Evolutionary conservation across 208 protist genomes (phyloP).

Genomic region (Trypanosoma melophagium): DNA sequence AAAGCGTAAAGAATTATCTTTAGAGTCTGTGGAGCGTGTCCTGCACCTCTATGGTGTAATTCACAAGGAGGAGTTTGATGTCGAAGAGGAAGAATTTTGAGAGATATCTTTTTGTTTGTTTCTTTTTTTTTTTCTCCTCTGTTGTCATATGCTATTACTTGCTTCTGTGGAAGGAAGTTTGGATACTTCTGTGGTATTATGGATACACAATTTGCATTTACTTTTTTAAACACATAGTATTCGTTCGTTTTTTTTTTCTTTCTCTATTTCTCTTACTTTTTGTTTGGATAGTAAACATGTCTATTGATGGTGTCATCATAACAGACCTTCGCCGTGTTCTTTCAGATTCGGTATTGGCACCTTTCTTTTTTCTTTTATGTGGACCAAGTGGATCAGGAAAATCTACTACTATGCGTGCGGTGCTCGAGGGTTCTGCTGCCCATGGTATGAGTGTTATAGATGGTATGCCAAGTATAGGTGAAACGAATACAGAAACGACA

Average conservation of each 20-base stretch:
- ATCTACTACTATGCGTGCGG: constrained; percentile 21
- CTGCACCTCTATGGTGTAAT: constrained; percentile 52
- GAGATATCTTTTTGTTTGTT: neutral
- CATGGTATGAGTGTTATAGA: constrained; percentile 14
- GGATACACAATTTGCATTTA: neutral
- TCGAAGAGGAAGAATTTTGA: constrained; percentile 30
- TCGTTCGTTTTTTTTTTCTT: constrained; percentile 23
- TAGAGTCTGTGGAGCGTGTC: constrained; percentile 51
- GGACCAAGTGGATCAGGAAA: constrained; percentile 35
- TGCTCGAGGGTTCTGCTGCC: constrained; percentile 16
- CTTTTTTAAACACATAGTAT: neutral
- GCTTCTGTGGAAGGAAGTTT: neutral
- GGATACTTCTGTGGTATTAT: neutral
- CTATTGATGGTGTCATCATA: constrained; percentile 44
- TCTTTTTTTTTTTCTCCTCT: constrained; percentile 18
- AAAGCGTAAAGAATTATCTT: constrained; percentile 33
- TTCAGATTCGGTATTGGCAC: constrained; percentile 4
- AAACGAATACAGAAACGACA: neutral
- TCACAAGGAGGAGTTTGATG: constrained; percentile 30
- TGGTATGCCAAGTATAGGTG: constrained; percentile 1
- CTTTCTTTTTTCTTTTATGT: constrained; percentile 35
- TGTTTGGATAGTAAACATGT: constrained; percentile 29
- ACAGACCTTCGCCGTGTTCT: constrained; percentile 37
- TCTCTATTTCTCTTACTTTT: neutral
- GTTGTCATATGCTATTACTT: constrained; percentile 1